Base-by-base conservation (phyloP, 1,139 yeast genomes). In the Magnusiomyces fungicola region DNA sequence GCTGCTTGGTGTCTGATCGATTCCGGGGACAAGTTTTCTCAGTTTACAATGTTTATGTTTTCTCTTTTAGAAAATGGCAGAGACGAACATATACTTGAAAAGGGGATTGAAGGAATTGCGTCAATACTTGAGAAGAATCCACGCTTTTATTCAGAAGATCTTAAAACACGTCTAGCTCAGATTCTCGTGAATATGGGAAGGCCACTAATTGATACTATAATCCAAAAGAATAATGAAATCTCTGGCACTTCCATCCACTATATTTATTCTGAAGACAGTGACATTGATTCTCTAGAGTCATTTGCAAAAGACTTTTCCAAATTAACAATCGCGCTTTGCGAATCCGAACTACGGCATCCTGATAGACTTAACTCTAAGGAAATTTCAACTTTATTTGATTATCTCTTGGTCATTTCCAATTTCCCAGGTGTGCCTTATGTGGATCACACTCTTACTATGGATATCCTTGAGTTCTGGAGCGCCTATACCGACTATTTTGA, bases 381-480 rank as follows among this genome's bases (percentile, higher is more conserved):
- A 21, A 37, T 38, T 9, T 24, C 48, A 5, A 42, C 46, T 12
- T 50, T 65, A 25, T 53, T 66, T 29, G 54, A 58, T 9, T 53
- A 56, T n/a, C 64, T 86, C 12, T 55, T 83, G 24, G 71, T 71
- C 38, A 65, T 89, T 46, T 79, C 95, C 0, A 73, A 75, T 48
- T 74, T 76, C 46, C 81, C 83, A 0, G 81, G 83, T 0, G 58
- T 67, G 3, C 85, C 95, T 0, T 72, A 83, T 1, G 66, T 72
- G 0, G 90, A 87, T 25, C 96, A 90, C 61, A 68, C 68, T 16
- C 69, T 85, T 12, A 83, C 95, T 16, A 78, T 75, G 42, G 82
- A 80, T 50, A 71, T 88, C 56, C 70, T 86, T 3, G 81, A 81
- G 48, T 87, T 89, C 61, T 92, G 97, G 97, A 77, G 78, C 49